Evolutionary conservation across 2,329 filamentous ascomycete genomes (phyloP).

Genomic region (Cercospora beticola): DNA sequence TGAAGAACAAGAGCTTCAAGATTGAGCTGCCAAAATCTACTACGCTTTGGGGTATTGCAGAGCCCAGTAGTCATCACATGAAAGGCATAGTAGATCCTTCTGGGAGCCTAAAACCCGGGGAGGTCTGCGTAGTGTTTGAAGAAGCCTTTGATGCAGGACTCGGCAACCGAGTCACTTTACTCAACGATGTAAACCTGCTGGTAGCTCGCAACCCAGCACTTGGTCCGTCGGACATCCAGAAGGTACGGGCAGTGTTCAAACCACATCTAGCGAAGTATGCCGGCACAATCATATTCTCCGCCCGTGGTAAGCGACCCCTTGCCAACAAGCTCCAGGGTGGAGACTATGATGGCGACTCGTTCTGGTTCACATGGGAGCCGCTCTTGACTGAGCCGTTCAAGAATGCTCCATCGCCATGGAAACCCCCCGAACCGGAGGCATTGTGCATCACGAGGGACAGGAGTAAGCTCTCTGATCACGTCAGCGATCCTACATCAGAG

Average conservation of each 20-base stretch:
- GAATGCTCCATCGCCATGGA: conserved; percentile 57
- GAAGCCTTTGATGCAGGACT: conserved; percentile 43
- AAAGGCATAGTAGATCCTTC: conserved; percentile 21
- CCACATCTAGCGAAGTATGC: conserved; percentile 65
- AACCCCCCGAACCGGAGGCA: conserved; percentile 35
- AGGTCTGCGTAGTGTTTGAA: conserved; percentile 66
- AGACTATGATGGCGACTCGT: conserved; percentile 75
- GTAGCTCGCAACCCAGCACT: conserved; percentile 70
- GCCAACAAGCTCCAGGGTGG: conserved; percentile 73
- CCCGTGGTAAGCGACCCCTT: conserved; percentile 60
- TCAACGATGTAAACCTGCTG: conserved; percentile 61
- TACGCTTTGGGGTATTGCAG: conserved; percentile 65
- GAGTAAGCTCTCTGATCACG: conserved; percentile 50
- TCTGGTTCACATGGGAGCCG: conserved; percentile 75
- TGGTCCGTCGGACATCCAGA: conserved; percentile 70
- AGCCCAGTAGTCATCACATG: conserved; percentile 50
- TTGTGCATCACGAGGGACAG: conserved; percentile 55
- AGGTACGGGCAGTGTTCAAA: conserved; percentile 51
- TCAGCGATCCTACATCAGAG: conserved; percentile 49
- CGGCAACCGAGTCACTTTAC: conserved; percentile 44
- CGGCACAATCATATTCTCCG: conserved; percentile 77
- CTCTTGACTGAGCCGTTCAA: conserved; percentile 64
- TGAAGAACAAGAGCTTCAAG: conserved; percentile 27
- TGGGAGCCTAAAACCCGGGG: conserved; percentile 59
- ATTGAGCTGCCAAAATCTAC: conserved; percentile 62